Evolutionary conservation across 768 basidiomycete genomes (phyloP).

Genomic region (Astraeus odoratus): DNA sequence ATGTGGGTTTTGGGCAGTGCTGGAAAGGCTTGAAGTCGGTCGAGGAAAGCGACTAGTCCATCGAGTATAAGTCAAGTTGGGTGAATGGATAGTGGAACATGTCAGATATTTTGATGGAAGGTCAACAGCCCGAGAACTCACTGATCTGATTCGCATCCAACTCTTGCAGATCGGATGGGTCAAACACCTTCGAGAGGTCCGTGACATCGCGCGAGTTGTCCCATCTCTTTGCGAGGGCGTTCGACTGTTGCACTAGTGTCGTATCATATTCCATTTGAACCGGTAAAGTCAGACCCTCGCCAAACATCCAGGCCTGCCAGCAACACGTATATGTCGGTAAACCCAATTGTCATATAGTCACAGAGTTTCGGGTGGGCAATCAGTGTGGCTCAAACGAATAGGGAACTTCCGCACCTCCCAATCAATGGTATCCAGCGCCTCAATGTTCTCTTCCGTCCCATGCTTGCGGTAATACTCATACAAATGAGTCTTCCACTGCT

Average conservation of each 20-base stretch:
- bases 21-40: slow-evolving; percentile 58
- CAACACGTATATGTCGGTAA: not conserved
- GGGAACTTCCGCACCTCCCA: slow-evolving; percentile 56
- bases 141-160: slow-evolving; percentile 77
- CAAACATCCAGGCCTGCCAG: slow-evolving; percentile 70
- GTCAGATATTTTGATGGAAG: not conserved
- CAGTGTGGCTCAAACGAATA: no score
- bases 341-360: no score
- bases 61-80: no score
- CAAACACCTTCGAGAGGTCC: slow-evolving; percentile 50
- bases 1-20: slow-evolving; percentile 58
- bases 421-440: slow-evolving; percentile 59
- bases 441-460: slow-evolving; percentile 50
- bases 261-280: slow-evolving; percentile 71
- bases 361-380: no score
- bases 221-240: slow-evolving; percentile 70
- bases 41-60: slow-evolving; percentile 81
- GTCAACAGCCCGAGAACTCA: slow-evolving; percentile 23
- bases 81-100: not conserved
- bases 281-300: slow-evolving; percentile 68
- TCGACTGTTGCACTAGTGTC: slow-evolving; percentile 62
- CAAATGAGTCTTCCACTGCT: slow-evolving; percentile 77
- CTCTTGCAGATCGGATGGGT: slow-evolving; percentile 46
- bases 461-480: slow-evolving; percentile 60
- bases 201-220: slow-evolving; percentile 46